Percentiles rank a stretch among this genome's conserved stretches.
Conservation (phyloP, 2,329 filamentous ascomycete genomes). For the Emmonsiellopsis sp. region DNA sequence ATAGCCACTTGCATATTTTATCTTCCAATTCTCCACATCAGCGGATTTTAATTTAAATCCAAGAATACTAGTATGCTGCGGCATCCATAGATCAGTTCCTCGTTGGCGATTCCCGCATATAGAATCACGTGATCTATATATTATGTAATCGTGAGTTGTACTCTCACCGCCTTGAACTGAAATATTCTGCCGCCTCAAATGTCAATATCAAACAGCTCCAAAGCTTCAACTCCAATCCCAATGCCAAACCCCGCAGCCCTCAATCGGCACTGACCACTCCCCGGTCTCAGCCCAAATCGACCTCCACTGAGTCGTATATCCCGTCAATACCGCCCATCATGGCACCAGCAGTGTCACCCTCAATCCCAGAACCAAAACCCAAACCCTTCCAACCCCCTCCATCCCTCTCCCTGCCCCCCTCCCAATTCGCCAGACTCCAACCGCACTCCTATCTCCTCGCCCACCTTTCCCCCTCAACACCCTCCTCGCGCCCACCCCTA, state of each 20-base stretch:
- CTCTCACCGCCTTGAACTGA: background rate
- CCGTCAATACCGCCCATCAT: background rate
- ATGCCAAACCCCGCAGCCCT: background rate
- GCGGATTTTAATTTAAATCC: too few species aligned
- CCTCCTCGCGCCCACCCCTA: constrained; percentile 44
- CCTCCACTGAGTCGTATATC: too few species aligned
- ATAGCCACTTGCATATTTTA: too few species aligned
- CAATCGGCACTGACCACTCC: background rate
- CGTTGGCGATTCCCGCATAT: too few species aligned
- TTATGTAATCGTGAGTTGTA: background rate
- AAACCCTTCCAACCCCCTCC: constrained; percentile 14
- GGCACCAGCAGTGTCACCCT: background rate
- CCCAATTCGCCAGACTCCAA: constrained; percentile 71
- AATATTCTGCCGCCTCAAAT: background rate
- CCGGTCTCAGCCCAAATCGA: background rate
- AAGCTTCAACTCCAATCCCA: background rate
- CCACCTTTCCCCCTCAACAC: constrained; percentile 58
- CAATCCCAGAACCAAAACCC: background rate
- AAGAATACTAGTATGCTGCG: too few species aligned
- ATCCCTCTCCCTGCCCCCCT: constrained; percentile 54
- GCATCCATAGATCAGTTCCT: too few species aligned
- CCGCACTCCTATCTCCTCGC: constrained; percentile 84
- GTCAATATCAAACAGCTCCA: background rate
- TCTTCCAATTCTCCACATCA: too few species aligned
- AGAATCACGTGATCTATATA: background rate